Evolutionary conservation across 2,329 filamentous ascomycete species (phyloP), one percentile per base, ranked within the genome.

Genomic region (Ophiocordyceps polyrhachis-furcata): DNA sequence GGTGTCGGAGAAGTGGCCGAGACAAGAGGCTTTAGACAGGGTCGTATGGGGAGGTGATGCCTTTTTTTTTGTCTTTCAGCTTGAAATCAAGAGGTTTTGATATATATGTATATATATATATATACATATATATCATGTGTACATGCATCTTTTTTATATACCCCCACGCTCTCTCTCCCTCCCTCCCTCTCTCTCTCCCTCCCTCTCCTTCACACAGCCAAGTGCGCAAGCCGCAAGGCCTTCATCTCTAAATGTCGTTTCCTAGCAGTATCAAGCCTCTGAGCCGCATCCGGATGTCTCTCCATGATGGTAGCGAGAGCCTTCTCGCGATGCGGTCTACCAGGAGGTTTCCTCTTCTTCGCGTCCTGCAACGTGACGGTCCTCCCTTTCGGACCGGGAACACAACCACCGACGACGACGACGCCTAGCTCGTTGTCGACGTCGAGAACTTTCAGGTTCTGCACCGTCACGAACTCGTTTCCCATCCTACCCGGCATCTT

Each of bases 401-500:
- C 80, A 51, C 79, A 74, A 28, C 89, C 91, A 64, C 83, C 85
- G 50, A 98, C 79, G 44, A 95, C 76, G 47, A 98, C 77, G 54
- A 94, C 76, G 19, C 91, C 91, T 56, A 88, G 81, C 61, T 83
- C 81, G 54, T 79, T 74, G 64, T 96, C 87, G 31, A 94, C 81
- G 69, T 86, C 81, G 60, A 98, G 66, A 44, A 98, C 79, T 64
- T 81, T 83, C 54, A 96, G 67, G 64, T 93, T 95, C 71, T 95
- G 88, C 47, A 91, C 73, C 42, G 91, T 98, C 46, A 87, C 83
- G 52, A 76, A 78, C 62, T 93, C 75, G 51, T 82, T 83, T 50
- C 91, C 91, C 91, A 98, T 96, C 48, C 85, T 78, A 45, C 91
- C 91, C 4, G 91, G 78, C 91, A 98, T 98, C 67, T 87, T 91